phyloP scores from a whole-genome alignment of 2,329 filamentous ascomycete genomes.

The Acrodontium crateriforme region DNA sequence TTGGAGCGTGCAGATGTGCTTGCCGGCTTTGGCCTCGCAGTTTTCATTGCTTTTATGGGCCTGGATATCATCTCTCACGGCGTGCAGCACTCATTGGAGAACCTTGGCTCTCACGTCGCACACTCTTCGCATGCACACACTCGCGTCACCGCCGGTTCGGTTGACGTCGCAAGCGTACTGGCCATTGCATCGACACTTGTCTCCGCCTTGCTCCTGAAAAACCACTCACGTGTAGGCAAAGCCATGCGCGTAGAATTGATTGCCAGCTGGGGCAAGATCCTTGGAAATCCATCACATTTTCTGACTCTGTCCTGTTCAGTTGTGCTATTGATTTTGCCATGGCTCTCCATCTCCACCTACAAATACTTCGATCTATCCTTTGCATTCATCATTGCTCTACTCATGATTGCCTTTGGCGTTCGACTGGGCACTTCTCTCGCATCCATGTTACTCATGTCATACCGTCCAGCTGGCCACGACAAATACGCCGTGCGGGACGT shows the following conservation, averaged over 20 bases:
- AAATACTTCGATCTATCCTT: slow-evolving; percentile 71
- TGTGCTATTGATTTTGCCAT: slow-evolving; percentile 65
- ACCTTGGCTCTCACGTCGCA: slow-evolving; percentile 52
- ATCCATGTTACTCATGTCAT: slow-evolving; percentile 92
- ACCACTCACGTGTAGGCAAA: slow-evolving; percentile 83
- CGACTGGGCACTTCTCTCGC: slow-evolving; percentile 76
- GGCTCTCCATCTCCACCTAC: slow-evolving; percentile 69
- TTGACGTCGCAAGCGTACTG: slow-evolving; percentile 69
- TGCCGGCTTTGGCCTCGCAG: slow-evolving; percentile 88
- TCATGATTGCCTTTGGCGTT: slow-evolving; percentile 79
- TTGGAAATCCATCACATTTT: slow-evolving; percentile 91
- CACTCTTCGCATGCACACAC: slow-evolving; percentile 45
- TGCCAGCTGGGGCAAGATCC: slow-evolving; percentile 65
- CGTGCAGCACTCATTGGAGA: slow-evolving; percentile 81
- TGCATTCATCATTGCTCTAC: slow-evolving; percentile 65
- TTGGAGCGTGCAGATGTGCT: slow-evolving; percentile 87
- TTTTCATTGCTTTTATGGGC: slow-evolving; percentile 93
- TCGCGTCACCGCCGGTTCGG: slow-evolving; percentile 55
- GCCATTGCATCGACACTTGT: slow-evolving; percentile 73
- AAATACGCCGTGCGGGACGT: slow-evolving; percentile 51
- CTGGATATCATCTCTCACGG: slow-evolving; percentile 91
- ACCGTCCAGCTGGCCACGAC: slow-evolving; percentile 31
- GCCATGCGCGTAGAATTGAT: slow-evolving; percentile 80
- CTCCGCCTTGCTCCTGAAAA: slow-evolving; percentile 74
- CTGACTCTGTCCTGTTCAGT: slow-evolving; percentile 78